phyloP scores from a whole-genome alignment of 257 asterid species.

The Nicotiana undulata region DNA sequence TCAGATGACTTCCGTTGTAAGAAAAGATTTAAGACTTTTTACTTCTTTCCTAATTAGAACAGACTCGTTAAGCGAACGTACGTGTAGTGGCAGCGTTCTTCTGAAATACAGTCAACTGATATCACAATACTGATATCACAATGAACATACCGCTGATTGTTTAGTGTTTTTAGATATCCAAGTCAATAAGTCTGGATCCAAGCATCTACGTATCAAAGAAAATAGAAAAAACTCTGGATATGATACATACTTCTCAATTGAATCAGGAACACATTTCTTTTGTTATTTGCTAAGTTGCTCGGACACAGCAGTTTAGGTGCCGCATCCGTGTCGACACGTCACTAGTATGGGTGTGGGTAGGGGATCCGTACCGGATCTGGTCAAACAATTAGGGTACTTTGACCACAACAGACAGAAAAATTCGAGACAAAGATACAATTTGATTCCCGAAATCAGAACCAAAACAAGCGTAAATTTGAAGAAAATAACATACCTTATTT shows the following conservation, averaged over 20 bases:
- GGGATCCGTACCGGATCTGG: too few species aligned
- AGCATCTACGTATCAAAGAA: background rate
- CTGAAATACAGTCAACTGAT: background rate
- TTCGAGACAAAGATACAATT: too few species aligned
- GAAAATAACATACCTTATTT: too few species aligned
- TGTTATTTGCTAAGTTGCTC: too few species aligned
- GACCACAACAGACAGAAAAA: too few species aligned
- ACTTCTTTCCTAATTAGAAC: background rate
- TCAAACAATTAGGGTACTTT: too few species aligned
- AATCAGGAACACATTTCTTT: background rate
- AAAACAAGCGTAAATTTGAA: too few species aligned
- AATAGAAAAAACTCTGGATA: background rate
- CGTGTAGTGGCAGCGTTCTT: background rate
- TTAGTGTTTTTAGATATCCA: background rate
- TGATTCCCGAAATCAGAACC: too few species aligned
- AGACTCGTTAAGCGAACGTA: background rate
- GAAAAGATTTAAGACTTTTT: background rate
- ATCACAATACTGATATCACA: background rate
- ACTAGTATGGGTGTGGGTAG: too few species aligned
- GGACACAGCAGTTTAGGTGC: too few species aligned
- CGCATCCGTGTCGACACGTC: too few species aligned
- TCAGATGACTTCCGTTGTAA: background rate
- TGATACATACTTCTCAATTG: background rate
- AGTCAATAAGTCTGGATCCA: background rate
- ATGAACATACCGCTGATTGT: background rate